Evolutionary conservation across 345 rosid species (phyloP).

Genomic region (Mangifera indica): DNA sequence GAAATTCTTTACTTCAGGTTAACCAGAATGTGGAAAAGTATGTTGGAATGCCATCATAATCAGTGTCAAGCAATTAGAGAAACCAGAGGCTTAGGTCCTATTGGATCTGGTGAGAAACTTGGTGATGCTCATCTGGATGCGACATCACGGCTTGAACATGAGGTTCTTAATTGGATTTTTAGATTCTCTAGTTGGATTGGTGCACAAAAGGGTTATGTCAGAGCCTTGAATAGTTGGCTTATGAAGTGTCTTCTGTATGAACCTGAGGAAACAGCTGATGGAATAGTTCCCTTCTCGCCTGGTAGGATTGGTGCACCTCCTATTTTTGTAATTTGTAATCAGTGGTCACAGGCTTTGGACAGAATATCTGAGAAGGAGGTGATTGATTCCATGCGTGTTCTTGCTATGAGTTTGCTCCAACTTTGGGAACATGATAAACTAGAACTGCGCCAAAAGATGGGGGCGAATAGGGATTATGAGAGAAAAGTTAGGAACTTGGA

Average conservation of each 20-base stretch:
- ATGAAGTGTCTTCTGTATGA: slow-evolving; percentile 46
- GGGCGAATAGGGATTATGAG: slow-evolving; percentile 59
- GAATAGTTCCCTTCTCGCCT: slow-evolving; percentile 33
- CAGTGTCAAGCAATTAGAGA: slow-evolving; percentile 76
- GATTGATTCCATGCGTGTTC: slow-evolving; percentile 28
- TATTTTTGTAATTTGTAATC: slow-evolving; percentile 37
- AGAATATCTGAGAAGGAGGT: slow-evolving; percentile 41
- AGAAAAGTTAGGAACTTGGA: slow-evolving; percentile 62
- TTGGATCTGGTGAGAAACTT: slow-evolving; percentile 58
- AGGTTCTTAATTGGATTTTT: slow-evolving; percentile 68
- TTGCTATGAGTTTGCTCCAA: slow-evolving; percentile 25
- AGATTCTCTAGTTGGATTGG: slow-evolving; percentile 53
- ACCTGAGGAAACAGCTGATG: slow-evolving; percentile 49
- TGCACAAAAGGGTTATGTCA: slow-evolving; percentile 53
- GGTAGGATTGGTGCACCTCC: slow-evolving; percentile 47
- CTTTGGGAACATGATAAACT: slow-evolving; percentile 63
- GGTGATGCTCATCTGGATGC: slow-evolving; percentile 67
- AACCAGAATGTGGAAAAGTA: slow-evolving; percentile 86
- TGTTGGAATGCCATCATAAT: slow-evolving; percentile 84
- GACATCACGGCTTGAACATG: slow-evolving; percentile 69
- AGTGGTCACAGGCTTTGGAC: slow-evolving; percentile 51
- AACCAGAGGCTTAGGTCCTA: slow-evolving; percentile 59
- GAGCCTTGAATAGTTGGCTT: slow-evolving; percentile 67
- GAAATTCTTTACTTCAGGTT: slow-evolving; percentile 47
- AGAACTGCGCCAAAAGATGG: slow-evolving; percentile 51